A percentile compares a stretch with the other conserved stretches of the same genome.
Evolutionary conservation across 1,139 yeast species (phyloP).

Genomic region (Debaryomycetaceae sp.): DNA sequence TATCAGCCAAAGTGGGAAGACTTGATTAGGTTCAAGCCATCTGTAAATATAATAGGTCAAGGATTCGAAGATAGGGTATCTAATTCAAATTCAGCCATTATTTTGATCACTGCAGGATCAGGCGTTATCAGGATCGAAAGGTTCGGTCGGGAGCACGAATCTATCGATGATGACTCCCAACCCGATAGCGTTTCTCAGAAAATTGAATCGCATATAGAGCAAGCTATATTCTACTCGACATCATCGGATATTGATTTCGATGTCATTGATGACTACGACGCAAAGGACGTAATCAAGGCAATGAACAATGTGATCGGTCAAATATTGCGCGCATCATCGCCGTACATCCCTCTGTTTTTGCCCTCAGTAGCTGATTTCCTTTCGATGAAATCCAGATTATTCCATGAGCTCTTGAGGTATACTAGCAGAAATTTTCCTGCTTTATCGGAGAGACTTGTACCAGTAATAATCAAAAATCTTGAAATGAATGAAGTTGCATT

Average conservation of each 20-base stretch:
- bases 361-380: conserved; percentile 26
- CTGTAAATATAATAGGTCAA: conserved; percentile 56
- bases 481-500: conserved; percentile 59
- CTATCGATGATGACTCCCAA: conserved; percentile 10
- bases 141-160: conserved; percentile 20
- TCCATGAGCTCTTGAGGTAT: conserved; percentile 44
- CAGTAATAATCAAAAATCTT: conserved; percentile 41
- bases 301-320: conserved; percentile 49
- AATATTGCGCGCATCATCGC: conserved; percentile 46
- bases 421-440: conserved; percentile 44
- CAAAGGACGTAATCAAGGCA: conserved; percentile 46
- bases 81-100: conserved; percentile 38
- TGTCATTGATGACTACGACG: conserved; percentile 29
- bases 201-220: conserved; percentile 72
- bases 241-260: conserved; percentile 56
- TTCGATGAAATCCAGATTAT: conserved; percentile 21
- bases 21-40: conserved; percentile 51
- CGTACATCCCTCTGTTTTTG: conserved; percentile 28
- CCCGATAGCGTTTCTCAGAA: conserved; percentile 22
- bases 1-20: conserved; percentile 78
- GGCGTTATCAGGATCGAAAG: conserved; percentile 67
- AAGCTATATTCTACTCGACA: conserved; percentile 65
- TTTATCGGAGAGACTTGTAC: conserved; percentile 23
- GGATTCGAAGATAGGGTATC: conserved; percentile 47
- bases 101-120: conserved; percentile 50